A percentile compares a stretch with the other conserved stretches of the same genome.
Evolutionary conservation across 352 stramenopile species (phyloP).

Genomic region (Globisporangium parvum): DNA sequence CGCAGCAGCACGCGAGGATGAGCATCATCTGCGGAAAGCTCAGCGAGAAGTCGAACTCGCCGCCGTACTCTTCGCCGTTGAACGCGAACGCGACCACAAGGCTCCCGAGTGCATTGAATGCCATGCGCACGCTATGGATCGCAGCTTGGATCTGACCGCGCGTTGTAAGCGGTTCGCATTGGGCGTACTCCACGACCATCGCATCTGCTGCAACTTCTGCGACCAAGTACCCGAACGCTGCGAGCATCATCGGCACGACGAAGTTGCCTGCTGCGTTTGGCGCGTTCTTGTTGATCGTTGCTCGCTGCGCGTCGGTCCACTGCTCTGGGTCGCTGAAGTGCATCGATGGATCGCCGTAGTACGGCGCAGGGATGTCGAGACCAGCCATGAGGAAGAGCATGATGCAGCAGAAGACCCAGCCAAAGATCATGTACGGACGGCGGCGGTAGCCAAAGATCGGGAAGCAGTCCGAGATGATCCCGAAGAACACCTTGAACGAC

Average conservation of each 20-base stretch:
- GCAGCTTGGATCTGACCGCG: slow-evolving; percentile 45
- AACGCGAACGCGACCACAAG: slow-evolving; percentile 42
- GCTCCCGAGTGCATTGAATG: slow-evolving; percentile 23
- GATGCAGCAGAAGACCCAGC: slow-evolving; percentile 40
- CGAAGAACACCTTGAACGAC: slow-evolving; percentile 56
- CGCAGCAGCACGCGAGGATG: slow-evolving; percentile 26
- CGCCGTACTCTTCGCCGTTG: slow-evolving; percentile 49
- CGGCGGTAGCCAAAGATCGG: slow-evolving; percentile 50
- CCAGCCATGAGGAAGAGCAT: slow-evolving; percentile 47
- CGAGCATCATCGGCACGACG: slow-evolving; percentile 67
- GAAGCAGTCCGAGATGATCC: slow-evolving; percentile 55
- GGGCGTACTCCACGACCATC: slow-evolving; percentile 51
- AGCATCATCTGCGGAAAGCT: slow-evolving; percentile 47
- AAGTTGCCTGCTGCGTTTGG: slow-evolving; percentile 36
- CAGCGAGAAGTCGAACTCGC: slow-evolving; percentile 46
- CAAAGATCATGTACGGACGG: slow-evolving; percentile 51
- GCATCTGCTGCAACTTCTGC: slow-evolving; percentile 53
- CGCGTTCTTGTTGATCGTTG: slow-evolving; percentile 34
- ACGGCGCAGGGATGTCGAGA: slow-evolving; percentile 29
- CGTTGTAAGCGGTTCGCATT: slow-evolving; percentile 40
- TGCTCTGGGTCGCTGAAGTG: slow-evolving; percentile 16
- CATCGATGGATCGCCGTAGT: slow-evolving; percentile 35
- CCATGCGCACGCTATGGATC: slow-evolving; percentile 47
- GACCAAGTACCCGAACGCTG: slow-evolving; percentile 55
- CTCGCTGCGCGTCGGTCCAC: neutral